A percentile compares a stretch with the other conserved stretches of the same genome.
phyloP scores from a whole-genome alignment of 306 rosid species.

The Cucurbita pepo region DNA sequence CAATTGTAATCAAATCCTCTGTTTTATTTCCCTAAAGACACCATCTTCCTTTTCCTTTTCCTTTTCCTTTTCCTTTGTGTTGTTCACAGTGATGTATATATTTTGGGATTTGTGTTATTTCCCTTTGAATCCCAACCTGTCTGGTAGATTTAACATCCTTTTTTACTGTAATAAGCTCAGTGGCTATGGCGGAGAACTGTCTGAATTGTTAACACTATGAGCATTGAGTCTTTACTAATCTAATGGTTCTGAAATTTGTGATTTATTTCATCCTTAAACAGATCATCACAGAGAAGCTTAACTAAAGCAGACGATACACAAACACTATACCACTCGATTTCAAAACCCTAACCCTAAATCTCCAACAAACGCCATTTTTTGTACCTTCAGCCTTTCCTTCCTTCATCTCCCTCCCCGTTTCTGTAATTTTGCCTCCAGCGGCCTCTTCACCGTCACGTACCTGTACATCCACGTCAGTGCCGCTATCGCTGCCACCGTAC shows the following conservation, averaged over 20 bases:
- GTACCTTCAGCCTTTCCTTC: neutral
- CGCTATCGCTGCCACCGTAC: neutral
- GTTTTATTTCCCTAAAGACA: neutral
- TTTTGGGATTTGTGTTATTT: neutral
- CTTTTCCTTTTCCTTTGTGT: neutral
- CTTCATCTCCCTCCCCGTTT: neutral
- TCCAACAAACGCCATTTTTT: neutral
- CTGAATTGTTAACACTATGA: no score
- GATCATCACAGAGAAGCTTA: neutral
- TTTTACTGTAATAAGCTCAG: neutral
- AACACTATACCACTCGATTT: neutral
- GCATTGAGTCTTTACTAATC: no score
- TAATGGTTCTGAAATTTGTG: neutral
- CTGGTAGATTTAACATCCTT: neutral
- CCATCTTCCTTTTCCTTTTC: neutral
- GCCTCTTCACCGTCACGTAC: neutral
- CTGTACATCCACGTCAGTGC: neutral
- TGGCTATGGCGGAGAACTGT: neutral
- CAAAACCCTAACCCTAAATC: neutral
- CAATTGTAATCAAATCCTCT: neutral
- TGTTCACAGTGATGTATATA: neutral
- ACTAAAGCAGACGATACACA: neutral
- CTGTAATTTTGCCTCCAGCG: neutral
- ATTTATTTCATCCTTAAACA: neutral
- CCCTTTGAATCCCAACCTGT: neutral